Base-by-base conservation (phyloP, 2,329 filamentous ascomycete species). In the Diaporthe helianthi region DNA sequence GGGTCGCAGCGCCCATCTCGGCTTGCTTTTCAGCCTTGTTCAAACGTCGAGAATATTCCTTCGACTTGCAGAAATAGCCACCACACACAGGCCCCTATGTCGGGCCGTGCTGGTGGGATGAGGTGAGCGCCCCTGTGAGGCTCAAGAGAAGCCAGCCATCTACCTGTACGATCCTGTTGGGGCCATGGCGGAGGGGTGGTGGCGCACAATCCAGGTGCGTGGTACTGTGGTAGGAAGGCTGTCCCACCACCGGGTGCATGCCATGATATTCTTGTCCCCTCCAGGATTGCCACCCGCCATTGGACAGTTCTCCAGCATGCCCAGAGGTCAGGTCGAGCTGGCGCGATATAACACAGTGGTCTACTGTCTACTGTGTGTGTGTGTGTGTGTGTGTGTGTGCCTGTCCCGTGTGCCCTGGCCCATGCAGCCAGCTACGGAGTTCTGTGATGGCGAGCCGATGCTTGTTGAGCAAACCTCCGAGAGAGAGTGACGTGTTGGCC, bases 121-220 rank as follows among this genome's bases (percentile, higher is more conserved):
- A 61, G 69, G 53, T 53, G 31, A 65, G 69, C 60, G 47, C 31
- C 64, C 64, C 61, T 54, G 47, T 71, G 69, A 69, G 69, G 53
- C 69, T 71, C 69, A 71, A 71, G 33, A 69, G 54, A 54, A n/a
- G n/a, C n/a, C n/a, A n/a, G 36, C 38, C 51, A 47, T 47, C 58
- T 55, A 47, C 38, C 58, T 55, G 51, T 46, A 52, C 49, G 17
- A 67, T 67, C 65, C 65, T 67, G 29, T 41, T 22, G 13, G 33
- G 38, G 46, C 44, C 51, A 17, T 44, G 47, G 29, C n/a, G n/a
- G n/a, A n/a, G 41, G 41, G 65, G 29, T 36, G n/a, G n/a, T n/a
- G n/a, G n/a, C n/a, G n/a, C 44, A 29, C 58, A 49, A 49, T 36
- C 44, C 58, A 49, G 36, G 41, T 36, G 44, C 29, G 58, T 24